Conservation (phyloP, 2,329 filamentous ascomycete genomes). For the Arthroderma uncinatum region DNA sequence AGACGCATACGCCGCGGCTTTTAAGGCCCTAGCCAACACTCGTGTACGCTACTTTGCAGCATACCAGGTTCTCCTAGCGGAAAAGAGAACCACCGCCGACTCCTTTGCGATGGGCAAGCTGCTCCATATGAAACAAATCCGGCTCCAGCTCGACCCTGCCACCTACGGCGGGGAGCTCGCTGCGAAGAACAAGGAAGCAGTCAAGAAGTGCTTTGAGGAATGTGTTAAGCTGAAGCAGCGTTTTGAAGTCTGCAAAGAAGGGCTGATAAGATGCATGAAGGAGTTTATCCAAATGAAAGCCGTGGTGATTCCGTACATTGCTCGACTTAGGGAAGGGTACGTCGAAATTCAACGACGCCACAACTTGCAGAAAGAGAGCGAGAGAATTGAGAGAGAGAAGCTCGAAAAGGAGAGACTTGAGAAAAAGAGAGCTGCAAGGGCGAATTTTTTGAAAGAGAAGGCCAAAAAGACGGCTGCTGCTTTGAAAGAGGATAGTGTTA, state of each 20-base stretch:
- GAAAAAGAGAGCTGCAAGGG: background rate
- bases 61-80: background rate
- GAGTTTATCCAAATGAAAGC: background rate
- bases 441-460: background rate
- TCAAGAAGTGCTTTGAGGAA: background rate
- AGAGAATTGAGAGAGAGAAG: background rate
- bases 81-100: background rate
- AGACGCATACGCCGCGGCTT: background rate
- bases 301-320: background rate
- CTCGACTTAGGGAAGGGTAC: background rate
- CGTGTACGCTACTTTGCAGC: conserved; percentile 10
- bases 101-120: background rate
- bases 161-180: background rate
- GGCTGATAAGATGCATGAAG: background rate
- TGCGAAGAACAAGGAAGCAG: background rate
- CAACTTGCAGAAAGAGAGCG: background rate
- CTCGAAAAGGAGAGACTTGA: background rate
- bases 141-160: background rate
- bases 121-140: background rate
- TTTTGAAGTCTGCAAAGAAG: background rate
- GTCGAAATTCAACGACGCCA: background rate
- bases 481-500: background rate
- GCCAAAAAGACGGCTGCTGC: background rate
- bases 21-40: conserved; percentile 2
- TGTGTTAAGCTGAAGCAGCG: no score